Evolutionary conservation across 2,329 filamentous ascomycete genomes (phyloP), one percentile per base, ranked within the genome.

Genomic region (Phialocephala subalpina): DNA sequence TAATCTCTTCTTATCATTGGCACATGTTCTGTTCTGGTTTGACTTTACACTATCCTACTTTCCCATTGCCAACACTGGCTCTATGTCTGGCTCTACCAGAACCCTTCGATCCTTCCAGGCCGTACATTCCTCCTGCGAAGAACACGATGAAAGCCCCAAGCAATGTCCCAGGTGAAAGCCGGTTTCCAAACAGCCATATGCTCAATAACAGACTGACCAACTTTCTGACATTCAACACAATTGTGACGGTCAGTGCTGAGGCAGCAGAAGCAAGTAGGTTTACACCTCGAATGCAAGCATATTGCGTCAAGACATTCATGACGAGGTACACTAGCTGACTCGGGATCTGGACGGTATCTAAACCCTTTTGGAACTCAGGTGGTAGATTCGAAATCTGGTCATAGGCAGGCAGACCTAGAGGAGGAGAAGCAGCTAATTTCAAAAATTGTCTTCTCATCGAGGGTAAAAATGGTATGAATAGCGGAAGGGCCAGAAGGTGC

Each of bases 161-260:
- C 61, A 97, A 79, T 67, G 97, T 97, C 45, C 93, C 90, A 0
- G 84, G 80, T 14, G 91, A 88, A 70, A 99, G 82, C 45, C 86
- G 80, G 77, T 99, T 97, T 5, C 95, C 96, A 80, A 99, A 99
- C 1, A 99, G 79, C 86, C 94, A 95, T 66, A 98, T 97, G 73
- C 94, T 97, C 65, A 98, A 78, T 68, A 98, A 82, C 67, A 98
- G 86, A 74, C 94, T 97, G 63, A 97, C 91, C 22, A 99, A 83
- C 80, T 99, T 99, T 72, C 96, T 87, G 67, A 99, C 92, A 77
- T 98, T 99, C 67, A 99, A 84, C 57, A 98, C 94, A 73, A 99
- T 97, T 1, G 95, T 97, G 27, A 99, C 96, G 0, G 96, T 98
- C 63, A 99, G 85, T 0, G 96, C 97, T 3, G 94, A 95, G 3